Evolutionary conservation across 495 filamentous ascomycete species (phyloP).

Genomic region (Penicillium longicatenatum): DNA sequence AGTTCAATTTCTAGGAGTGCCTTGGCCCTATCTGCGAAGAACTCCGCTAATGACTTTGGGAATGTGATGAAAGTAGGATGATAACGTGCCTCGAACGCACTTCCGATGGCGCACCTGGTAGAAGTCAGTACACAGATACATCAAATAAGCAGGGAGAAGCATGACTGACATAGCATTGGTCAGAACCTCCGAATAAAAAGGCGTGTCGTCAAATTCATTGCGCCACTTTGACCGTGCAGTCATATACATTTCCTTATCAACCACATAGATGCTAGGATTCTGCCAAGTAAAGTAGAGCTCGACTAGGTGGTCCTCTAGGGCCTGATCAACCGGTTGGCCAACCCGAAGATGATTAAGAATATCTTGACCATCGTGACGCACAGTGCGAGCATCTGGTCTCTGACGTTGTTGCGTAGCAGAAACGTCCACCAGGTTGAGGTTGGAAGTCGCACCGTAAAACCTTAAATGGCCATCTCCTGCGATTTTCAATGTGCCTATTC

Average conservation of each 20-base stretch:
- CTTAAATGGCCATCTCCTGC: constrained; percentile 52
- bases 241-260: constrained; percentile 52
- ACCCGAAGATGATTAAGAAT: constrained; percentile 48
- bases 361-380: constrained; percentile 49
- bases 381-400: constrained; percentile 52
- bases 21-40: constrained; percentile 53
- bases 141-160: not conserved
- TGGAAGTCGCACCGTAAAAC: constrained; percentile 52
- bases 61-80: constrained; percentile 51
- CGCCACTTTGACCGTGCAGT: constrained; percentile 44
- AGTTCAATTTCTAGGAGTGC: constrained; percentile 52
- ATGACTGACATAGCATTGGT: constrained; percentile 50
- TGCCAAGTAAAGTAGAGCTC: constrained; percentile 57
- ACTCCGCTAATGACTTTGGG: constrained; percentile 48
- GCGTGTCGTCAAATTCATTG: constrained; percentile 43
- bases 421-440: constrained; percentile 50
- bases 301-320: constrained; percentile 48
- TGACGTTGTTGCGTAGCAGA: constrained; percentile 48
- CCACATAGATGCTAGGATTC: constrained; percentile 51
- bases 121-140: constrained; percentile 4
- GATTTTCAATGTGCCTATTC: constrained; percentile 51
- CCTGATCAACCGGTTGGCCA: constrained; percentile 42
- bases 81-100: constrained; percentile 49
- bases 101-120: constrained; percentile 49
- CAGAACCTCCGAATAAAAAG: constrained; percentile 53